Percentiles rank a stretch among this genome's conserved stretches.
These are phyloP conservation scores for Ceratobasidium sp. DNA, from an alignment of 1,284 basidiomycete genomes.

Conservation along the genomic window DNA sequence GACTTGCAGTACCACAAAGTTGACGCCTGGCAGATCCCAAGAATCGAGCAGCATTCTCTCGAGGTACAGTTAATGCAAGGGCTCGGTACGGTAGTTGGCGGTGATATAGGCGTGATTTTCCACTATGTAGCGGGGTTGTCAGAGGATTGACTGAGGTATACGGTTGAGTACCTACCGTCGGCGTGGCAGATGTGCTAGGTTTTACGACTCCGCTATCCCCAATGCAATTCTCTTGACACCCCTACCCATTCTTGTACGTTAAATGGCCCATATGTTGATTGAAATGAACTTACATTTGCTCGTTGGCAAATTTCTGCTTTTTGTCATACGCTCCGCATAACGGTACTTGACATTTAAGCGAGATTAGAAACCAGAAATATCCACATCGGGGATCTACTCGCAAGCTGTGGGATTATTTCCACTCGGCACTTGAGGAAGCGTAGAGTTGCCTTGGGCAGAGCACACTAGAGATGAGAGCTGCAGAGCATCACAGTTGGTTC, in stretches of 20 bases:
- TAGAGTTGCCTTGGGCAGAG: background rate
- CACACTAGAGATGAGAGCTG: slow-evolving; percentile 1
- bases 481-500: too few relatives aligned
- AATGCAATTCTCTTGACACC: slow-evolving; percentile 8
- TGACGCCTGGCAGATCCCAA: background rate
- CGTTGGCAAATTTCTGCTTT: background rate
- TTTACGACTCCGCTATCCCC: slow-evolving; percentile 15
- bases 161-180: too few relatives aligned
- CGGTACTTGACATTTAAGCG: background rate
- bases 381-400: background rate
- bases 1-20: background rate
- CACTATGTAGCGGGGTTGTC: too few relatives aligned
- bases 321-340: slow-evolving; percentile 5
- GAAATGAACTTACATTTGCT: background rate
- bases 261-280: too few relatives aligned
- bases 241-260: background rate
- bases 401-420: slow-evolving; percentile 1
- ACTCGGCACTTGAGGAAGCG: slow-evolving; percentile 1
- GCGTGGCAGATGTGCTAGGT: background rate
- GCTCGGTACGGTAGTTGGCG: background rate
- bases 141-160: background rate
- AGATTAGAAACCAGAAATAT: background rate
- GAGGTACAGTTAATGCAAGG: slow-evolving; percentile 2
- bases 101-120: background rate
- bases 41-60: background rate